A percentile compares a stretch with the other conserved stretches of the same genome.
These are phyloP conservation scores for Myxozyma udenii DNA, from an alignment of 805 yeast species.

Conservation along the genomic window DNA sequence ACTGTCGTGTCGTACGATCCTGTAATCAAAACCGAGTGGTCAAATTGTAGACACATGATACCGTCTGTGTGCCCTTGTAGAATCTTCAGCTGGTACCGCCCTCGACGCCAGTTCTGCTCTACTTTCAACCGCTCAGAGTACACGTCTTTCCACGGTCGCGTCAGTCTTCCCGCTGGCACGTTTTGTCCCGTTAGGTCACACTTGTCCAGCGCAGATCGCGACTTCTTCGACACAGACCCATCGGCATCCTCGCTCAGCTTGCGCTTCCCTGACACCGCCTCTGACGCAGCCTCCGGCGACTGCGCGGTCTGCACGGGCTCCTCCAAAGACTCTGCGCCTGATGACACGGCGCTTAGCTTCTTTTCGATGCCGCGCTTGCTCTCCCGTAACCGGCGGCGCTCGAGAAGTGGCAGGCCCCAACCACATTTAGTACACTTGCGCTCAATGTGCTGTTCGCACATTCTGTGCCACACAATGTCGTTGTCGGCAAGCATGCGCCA, in stretches of 20 bases:
- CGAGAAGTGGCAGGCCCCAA: conserved; percentile 96
- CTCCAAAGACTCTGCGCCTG: neutral
- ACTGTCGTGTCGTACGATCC: conserved; percentile 90
- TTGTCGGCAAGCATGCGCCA: conserved; percentile 94
- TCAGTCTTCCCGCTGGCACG: conserved; percentile 33
- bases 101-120: conserved; percentile 93
- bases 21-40: conserved; percentile 74
- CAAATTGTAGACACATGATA: conserved; percentile 81
- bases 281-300: neutral
- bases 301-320: neutral
- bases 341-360: neutral
- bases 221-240: conserved; percentile 4
- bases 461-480: conserved; percentile 95
- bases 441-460: conserved; percentile 98
- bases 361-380: conserved; percentile 29
- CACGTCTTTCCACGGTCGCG: conserved; percentile 93
- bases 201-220: conserved; percentile 8
- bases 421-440: conserved; percentile 97
- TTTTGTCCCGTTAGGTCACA: conserved; percentile 13
- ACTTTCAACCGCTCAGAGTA: conserved; percentile 87
- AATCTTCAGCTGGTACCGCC: conserved; percentile 58
- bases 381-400: conserved; percentile 54
- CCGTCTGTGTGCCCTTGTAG: conserved; percentile 85
- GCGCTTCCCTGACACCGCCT: conserved; percentile 7
- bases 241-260: conserved; percentile 7